Conservation (phyloP, 768 basidiomycete species). For the Phaffia tasmanica region DNA sequence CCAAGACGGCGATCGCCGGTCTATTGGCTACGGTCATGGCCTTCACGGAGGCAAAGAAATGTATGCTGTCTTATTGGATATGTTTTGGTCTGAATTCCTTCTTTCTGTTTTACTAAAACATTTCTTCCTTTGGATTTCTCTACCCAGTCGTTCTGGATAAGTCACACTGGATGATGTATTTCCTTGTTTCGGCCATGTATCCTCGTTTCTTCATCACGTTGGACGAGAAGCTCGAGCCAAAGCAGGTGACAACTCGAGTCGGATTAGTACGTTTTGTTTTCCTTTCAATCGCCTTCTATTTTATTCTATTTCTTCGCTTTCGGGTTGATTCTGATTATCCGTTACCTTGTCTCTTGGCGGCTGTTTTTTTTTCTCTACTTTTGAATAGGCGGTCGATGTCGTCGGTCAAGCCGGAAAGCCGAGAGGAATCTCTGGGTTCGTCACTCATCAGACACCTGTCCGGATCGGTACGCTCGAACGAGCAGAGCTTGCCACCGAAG, state of each 20-base stretch:
- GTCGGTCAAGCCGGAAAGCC: conserved; percentile 97
- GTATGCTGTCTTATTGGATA: not conserved
- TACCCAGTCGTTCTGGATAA: conserved; percentile 75
- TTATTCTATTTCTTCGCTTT: not conserved
- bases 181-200: conserved; percentile 92
- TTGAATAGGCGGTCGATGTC: conserved; percentile 74
- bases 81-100: not conserved
- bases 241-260: conserved; percentile 86
- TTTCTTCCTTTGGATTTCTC: not conserved
- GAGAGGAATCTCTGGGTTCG: conserved; percentile 79
- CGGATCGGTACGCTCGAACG: conserved; percentile 87
- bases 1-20: conserved; percentile 76
- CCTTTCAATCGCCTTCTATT: not conserved
- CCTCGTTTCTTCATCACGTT: conserved; percentile 96
- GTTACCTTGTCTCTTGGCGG: not conserved
- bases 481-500: conserved; percentile 92
- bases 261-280: conserved; percentile 53
- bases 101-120: not conserved
- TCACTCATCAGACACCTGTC: conserved; percentile 94
- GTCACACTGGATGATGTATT: conserved; percentile 98
- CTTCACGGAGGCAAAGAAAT: conserved; percentile 86
- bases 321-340: not conserved
- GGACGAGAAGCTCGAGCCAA: conserved; percentile 74
- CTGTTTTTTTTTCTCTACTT: conserved; percentile 14
- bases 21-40: conserved; percentile 75